These are phyloP conservation scores for Coffea eugenioides DNA, from an alignment of 257 asterid species.

Conservation along the genomic window DNA sequence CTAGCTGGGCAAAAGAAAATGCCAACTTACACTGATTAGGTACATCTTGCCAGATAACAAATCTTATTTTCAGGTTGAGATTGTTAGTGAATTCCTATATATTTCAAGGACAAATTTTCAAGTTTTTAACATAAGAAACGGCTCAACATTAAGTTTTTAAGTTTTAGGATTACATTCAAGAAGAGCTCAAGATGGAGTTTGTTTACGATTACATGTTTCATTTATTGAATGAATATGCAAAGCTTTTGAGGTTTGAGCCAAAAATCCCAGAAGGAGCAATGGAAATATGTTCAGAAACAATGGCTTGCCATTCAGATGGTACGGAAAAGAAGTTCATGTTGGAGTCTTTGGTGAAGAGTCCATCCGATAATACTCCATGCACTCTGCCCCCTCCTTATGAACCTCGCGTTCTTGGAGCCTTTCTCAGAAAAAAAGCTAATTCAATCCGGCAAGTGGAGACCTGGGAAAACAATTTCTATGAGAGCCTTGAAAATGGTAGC, in stretches of 20 bases:
- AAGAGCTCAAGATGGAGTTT: constrained; percentile 48
- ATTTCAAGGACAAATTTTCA: no score
- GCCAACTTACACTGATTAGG: no score
- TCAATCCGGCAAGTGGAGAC: constrained; percentile 27
- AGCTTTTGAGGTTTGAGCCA: constrained; percentile 44
- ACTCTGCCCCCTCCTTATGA: constrained; percentile 30
- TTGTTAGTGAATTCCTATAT: no score
- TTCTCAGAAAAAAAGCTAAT: constrained; percentile 20
- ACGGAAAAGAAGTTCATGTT: constrained; percentile 28
- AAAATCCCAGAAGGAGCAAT: constrained; percentile 36
- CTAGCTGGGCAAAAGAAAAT: no score
- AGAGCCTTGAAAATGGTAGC: constrained; percentile 3
- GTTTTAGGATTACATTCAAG: constrained; percentile 36
- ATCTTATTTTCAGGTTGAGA: no score
- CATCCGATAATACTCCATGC: constrained; percentile 34
- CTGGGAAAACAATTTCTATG: constrained; percentile 32
- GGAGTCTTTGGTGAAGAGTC: constrained; percentile 34
- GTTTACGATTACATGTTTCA: constrained; percentile 61
- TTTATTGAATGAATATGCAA: constrained; percentile 45
- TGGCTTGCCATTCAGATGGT: constrained; percentile 50
- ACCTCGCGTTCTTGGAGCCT: constrained; percentile 17
- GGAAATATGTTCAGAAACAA: constrained; percentile 45
- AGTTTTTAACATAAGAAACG: no score
- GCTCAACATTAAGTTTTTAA: no score
- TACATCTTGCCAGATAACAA: no score